These are phyloP conservation scores for Allomyces javanicus DNA, from an alignment of 192 early-diverging fungal species.

Conservation along the genomic window DNA sequence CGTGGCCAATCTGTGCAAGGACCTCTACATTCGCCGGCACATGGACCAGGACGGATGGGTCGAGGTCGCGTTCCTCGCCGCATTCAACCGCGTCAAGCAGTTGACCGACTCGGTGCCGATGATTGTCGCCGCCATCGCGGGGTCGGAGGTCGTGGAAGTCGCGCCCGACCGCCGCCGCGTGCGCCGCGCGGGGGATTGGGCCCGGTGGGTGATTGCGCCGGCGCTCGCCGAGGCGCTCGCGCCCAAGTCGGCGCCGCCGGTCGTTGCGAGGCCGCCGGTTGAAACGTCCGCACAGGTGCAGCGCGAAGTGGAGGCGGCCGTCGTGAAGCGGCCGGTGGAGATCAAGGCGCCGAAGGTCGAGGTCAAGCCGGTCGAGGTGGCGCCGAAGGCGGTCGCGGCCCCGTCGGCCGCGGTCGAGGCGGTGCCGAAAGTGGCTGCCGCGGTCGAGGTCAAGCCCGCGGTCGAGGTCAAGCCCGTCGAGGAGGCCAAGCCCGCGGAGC, in stretches of 20 bases:
- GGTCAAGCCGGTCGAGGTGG: too few species aligned
- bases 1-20: constrained; percentile 88
- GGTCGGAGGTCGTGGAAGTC: constrained; percentile 17
- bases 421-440: too few species aligned
- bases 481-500: too few species aligned
- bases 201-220: constrained; percentile 34
- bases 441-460: too few species aligned
- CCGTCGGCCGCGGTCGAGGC: too few species aligned
- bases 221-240: constrained; percentile 37
- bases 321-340: too few species aligned
- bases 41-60: constrained; percentile 81
- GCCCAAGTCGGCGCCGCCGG: neutral
- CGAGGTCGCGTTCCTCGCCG: constrained; percentile 48
- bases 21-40: constrained; percentile 79
- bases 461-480: too few species aligned
- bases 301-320: too few species aligned
- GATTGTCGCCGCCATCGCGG: constrained; percentile 31
- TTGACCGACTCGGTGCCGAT: constrained; percentile 44
- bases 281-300: too few species aligned
- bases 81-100: constrained; percentile 73
- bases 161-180: constrained; percentile 8
- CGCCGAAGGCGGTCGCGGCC: too few species aligned
- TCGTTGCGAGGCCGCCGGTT: too few species aligned
- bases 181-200: constrained; percentile 11
- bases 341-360: too few species aligned